A percentile compares a stretch with the other conserved stretches of the same genome.
phyloP scores from a whole-genome alignment of 768 basidiomycete species.

The Calocybe cyanea region DNA sequence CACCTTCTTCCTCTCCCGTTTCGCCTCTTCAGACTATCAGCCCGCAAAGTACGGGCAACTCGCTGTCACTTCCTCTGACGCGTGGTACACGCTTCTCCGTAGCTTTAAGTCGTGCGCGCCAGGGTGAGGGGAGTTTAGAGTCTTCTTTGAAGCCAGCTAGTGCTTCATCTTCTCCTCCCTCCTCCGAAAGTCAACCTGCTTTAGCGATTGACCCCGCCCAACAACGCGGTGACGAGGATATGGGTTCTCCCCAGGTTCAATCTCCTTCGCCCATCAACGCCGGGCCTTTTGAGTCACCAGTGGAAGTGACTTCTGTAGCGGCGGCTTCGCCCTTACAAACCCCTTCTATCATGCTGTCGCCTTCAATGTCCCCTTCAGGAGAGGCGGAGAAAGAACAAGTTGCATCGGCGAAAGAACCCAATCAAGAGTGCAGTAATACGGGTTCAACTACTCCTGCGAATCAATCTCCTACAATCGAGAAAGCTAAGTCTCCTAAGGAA shows the following conservation, averaged over 20 bases:
- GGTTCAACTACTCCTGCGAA: background rate
- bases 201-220: background rate
- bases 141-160: constrained; percentile 11
- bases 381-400: no score
- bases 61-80: constrained; percentile 9
- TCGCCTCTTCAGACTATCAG: constrained; percentile 14
- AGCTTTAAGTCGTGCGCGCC: constrained; percentile 38
- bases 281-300: no score
- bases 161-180: constrained; percentile 15
- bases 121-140: constrained; percentile 29
- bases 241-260: background rate
- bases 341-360: no score
- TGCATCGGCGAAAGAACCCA: no score
- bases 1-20: constrained; percentile 25
- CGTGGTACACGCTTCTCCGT: constrained; percentile 34
- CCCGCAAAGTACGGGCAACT: constrained; percentile 8
- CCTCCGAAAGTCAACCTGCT: background rate
- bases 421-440: background rate
- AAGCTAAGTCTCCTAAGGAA: background rate
- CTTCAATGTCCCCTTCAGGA: no score
- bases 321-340: no score
- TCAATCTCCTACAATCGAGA: background rate
- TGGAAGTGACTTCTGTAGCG: no score
- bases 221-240: background rate
- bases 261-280: background rate